These are phyloP conservation scores for Botrytis porri DNA, from an alignment of 2,329 filamentous ascomycete genomes.

Conservation along the genomic window DNA sequence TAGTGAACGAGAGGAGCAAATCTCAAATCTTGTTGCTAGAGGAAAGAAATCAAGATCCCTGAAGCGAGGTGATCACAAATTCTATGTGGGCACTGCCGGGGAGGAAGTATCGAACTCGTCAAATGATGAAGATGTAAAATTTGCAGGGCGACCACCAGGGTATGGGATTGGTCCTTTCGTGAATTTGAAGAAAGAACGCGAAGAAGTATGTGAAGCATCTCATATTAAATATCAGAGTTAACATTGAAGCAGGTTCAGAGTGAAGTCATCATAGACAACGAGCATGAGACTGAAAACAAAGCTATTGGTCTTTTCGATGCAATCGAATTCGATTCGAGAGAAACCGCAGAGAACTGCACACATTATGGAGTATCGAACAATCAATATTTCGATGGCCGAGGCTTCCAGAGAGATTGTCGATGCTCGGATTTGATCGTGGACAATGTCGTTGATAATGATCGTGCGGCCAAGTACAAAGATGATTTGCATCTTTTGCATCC, in stretches of 20 bases:
- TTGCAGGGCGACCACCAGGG: neutral
- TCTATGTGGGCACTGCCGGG: neutral
- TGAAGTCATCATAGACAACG: conserved; percentile 7
- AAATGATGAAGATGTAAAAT: neutral
- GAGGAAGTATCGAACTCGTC: neutral
- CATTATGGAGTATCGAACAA: neutral
- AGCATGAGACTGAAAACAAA: neutral
- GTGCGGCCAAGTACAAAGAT: neutral
- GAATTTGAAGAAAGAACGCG: neutral
- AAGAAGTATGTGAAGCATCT: neutral
- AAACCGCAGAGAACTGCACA: neutral
- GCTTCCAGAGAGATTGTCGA: neutral
- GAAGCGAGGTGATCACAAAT: neutral
- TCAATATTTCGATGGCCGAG: neutral
- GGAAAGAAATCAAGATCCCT: neutral
- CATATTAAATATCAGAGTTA: neutral
- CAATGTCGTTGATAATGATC: conserved; percentile 2
- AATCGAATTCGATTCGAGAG: neutral
- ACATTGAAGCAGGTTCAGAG: neutral
- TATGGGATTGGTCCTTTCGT: neutral
- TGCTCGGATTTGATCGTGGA: neutral
- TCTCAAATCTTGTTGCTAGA: neutral
- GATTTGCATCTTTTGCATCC: neutral
- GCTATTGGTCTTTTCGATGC: neutral
- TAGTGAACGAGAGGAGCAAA: neutral